Evolutionary conservation across 1,139 yeast species (phyloP).

Genomic region (Pneumocystis jirovecii): DNA sequence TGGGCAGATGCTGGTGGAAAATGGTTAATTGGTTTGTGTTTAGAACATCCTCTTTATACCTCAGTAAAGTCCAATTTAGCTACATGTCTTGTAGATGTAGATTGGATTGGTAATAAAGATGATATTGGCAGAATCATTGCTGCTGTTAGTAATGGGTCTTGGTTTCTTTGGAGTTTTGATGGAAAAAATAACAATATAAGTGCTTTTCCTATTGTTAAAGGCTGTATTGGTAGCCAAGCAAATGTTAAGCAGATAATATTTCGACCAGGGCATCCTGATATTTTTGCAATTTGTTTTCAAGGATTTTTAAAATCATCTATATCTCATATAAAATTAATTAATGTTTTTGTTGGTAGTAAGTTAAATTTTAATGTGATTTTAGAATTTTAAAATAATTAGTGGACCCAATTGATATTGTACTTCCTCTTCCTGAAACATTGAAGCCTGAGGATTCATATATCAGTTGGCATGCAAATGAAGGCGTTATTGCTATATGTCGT

Average conservation of each 20-base stretch:
- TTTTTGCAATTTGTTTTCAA: background rate
- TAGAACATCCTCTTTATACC: background rate
- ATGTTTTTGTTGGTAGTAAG: background rate
- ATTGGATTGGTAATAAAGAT: background rate
- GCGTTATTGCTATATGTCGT: background rate
- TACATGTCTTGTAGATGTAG: background rate
- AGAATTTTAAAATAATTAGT: background rate
- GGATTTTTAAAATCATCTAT: background rate
- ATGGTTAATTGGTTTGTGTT: background rate
- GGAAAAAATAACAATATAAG: background rate
- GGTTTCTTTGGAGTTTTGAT: background rate
- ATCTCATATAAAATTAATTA: background rate
- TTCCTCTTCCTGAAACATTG: background rate
- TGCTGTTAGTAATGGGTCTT: background rate
- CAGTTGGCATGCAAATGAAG: background rate
- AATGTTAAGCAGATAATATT: background rate
- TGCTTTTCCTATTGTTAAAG: background rate
- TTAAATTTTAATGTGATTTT: background rate
- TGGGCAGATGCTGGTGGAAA: slow-evolving; percentile 1
- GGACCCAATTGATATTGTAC: background rate
- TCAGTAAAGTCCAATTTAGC: background rate
- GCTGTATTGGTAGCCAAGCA: background rate
- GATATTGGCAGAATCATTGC: background rate
- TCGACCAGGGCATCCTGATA: background rate
- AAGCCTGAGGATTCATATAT: background rate